phyloP scores from a whole-genome alignment of 2,329 filamentous ascomycete genomes.

The Neoarthrinium moseri region DNA sequence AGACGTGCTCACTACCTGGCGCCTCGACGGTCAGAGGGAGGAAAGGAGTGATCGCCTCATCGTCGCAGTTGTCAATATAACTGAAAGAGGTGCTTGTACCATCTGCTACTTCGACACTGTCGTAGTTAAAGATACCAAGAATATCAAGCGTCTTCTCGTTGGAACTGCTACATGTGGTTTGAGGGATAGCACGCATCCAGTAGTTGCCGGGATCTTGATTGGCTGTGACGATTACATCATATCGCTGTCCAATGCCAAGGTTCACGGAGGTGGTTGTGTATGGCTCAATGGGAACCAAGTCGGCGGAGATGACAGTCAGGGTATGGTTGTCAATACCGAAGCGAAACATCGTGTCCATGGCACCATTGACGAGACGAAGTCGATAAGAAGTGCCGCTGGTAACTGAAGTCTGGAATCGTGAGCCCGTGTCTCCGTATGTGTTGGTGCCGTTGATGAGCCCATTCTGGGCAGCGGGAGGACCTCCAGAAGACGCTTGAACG shows the following conservation, averaged over 20 bases:
- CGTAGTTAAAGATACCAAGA: conserved; percentile 35
- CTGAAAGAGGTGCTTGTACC: conserved; percentile 11
- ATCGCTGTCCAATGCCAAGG: conserved; percentile 41
- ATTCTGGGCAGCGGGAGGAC: conserved; percentile 40
- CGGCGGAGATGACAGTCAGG: conserved; percentile 52
- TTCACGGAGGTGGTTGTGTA: conserved; percentile 43
- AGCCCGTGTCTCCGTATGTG: conserved; percentile 32
- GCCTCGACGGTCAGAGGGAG: conserved; percentile 31
- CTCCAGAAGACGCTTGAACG: conserved; percentile 20
- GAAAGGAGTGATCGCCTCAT: conserved; percentile 34
- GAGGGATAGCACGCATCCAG: conserved; percentile 44
- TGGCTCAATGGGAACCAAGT: conserved; percentile 54
- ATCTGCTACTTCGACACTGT: conserved; percentile 19
- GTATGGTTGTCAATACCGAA: conserved; percentile 52
- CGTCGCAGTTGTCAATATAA: conserved; percentile 29
- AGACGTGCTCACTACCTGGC: conserved; percentile 22
- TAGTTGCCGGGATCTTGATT: conserved; percentile 30
- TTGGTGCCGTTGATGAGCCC: conserved; percentile 34
- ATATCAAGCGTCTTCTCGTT: conserved; percentile 13
- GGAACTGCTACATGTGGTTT: conserved; percentile 31
- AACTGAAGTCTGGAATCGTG: conserved; percentile 36
- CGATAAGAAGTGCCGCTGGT: conserved; percentile 41
- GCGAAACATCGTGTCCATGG: conserved; percentile 36
- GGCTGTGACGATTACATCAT: conserved; percentile 13
- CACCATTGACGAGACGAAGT: conserved; percentile 43